A percentile compares a stretch with the other conserved stretches of the same genome.
phyloP scores from a whole-genome alignment of 2,329 filamentous ascomycete species.

The Zymoseptoria pseudotritici region DNA sequence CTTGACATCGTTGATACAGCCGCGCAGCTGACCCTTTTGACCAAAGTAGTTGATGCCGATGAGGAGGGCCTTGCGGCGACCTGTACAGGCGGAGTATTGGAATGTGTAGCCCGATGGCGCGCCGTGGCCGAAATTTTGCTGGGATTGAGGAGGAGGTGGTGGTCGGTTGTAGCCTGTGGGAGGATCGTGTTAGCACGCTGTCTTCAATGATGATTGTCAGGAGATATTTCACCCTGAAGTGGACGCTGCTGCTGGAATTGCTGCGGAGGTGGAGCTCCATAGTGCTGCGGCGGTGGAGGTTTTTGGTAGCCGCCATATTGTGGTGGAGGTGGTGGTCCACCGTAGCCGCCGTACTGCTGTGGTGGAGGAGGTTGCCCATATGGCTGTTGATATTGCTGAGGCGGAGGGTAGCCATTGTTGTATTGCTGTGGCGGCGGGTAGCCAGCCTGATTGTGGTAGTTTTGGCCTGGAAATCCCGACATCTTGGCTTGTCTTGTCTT shows the following conservation, averaged over 20 bases:
- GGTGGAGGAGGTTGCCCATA: slow-evolving; percentile 34
- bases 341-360: slow-evolving; percentile 33
- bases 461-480: slow-evolving; percentile 28
- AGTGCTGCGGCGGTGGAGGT: slow-evolving; percentile 37
- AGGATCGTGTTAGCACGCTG: not conserved
- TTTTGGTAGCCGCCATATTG: slow-evolving; percentile 27
- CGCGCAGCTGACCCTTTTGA: slow-evolving; percentile 80
- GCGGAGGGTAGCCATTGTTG: slow-evolving; percentile 22
- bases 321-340: slow-evolving; percentile 33
- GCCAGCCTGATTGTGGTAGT: slow-evolving; percentile 26
- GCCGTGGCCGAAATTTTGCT: slow-evolving; percentile 68
- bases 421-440: slow-evolving; percentile 20
- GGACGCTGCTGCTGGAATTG: slow-evolving; percentile 45
- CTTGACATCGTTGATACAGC: slow-evolving; percentile 95
- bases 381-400: slow-evolving; percentile 22
- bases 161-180: slow-evolving; percentile 18
- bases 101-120: slow-evolving; percentile 75
- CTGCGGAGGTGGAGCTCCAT: slow-evolving; percentile 28
- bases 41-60: slow-evolving; percentile 97
- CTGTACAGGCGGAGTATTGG: slow-evolving; percentile 87
- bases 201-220: not conserved
- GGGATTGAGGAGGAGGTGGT: slow-evolving; percentile 28
- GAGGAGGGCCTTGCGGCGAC: slow-evolving; percentile 76
- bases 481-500: slow-evolving; percentile 10
- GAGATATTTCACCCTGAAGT: slow-evolving; percentile 3